These are phyloP conservation scores for Solanum pinnatisectum DNA, from an alignment of 257 asterid species.

Conservation along the genomic window DNA sequence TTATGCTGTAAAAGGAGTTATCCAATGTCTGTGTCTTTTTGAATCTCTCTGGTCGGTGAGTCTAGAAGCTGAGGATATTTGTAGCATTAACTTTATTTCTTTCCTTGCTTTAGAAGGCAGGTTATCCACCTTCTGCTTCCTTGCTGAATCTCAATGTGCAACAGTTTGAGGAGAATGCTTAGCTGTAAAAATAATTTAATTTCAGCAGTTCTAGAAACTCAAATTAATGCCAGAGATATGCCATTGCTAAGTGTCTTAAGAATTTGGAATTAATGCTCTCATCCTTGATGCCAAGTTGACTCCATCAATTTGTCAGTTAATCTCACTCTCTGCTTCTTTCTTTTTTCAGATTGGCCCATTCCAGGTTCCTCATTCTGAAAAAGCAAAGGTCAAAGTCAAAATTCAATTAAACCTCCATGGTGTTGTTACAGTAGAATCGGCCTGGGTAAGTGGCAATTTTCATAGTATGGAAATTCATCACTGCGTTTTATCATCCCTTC, in stretches of 20 bases:
- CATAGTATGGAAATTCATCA: neutral
- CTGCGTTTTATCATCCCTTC: slow-evolving; percentile 16
- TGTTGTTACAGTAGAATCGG: slow-evolving; percentile 59
- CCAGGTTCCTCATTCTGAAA: slow-evolving; percentile 42
- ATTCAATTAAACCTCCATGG: slow-evolving; percentile 78
- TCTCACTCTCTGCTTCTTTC: neutral
- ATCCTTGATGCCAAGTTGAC: neutral
- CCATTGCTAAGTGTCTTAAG: neutral
- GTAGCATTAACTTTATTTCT: neutral
- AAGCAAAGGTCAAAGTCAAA: slow-evolving; percentile 56
- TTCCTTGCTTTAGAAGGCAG: neutral
- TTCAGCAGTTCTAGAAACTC: neutral
- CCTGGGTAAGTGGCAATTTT: slow-evolving; percentile 49
- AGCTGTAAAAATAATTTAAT: neutral
- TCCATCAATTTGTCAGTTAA: neutral
- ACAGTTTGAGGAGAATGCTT: neutral
- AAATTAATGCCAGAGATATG: neutral
- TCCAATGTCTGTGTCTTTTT: neutral
- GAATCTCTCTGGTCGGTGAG: neutral
- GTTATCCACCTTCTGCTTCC: neutral
- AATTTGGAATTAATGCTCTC: neutral
- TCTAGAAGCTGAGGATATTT: neutral
- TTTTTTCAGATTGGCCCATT: slow-evolving; percentile 74
- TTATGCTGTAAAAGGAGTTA: neutral
- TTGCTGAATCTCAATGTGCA: neutral